Evolutionary conservation across 73 alveolate genomes (phyloP).

Genomic region (Stentor coeruleus): DNA sequence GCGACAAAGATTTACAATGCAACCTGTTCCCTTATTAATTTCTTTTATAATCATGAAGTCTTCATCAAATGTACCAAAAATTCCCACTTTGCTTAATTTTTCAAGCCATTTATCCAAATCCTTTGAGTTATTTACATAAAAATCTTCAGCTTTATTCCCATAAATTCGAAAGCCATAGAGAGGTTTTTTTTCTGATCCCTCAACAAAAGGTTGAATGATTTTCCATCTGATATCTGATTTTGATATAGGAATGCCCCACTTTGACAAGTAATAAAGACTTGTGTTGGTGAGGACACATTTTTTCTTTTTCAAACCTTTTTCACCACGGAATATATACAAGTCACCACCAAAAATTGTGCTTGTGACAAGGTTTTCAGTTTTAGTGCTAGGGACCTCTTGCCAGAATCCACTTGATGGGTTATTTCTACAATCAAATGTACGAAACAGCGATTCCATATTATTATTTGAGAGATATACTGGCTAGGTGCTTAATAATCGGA

Average conservation of each 20-base stretch:
- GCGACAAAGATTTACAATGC: neutral
- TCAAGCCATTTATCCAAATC: neutral
- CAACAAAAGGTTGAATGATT: conserved; percentile 10
- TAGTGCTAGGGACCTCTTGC: neutral
- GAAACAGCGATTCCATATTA: neutral
- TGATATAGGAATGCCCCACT: neutral
- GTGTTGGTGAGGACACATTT: neutral
- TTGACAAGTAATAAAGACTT: neutral
- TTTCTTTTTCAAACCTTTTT: neutral
- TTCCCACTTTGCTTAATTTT: neutral
- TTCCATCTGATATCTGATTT: neutral
- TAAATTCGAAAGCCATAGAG: neutral
- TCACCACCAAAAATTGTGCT: neutral
- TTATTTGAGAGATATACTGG: too few relatives aligned
- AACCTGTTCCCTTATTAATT: neutral
- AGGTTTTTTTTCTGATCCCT: neutral
- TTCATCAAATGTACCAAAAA: neutral
- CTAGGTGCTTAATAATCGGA: too few relatives aligned
- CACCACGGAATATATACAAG: neutral
- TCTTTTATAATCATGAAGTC: neutral
- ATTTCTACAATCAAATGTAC: neutral
- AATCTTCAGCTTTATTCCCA: neutral
- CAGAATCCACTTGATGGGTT: neutral
- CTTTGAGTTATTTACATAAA: neutral
- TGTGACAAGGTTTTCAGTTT: neutral